A percentile compares a stretch with the other conserved stretches of the same genome.
Conservation (phyloP, 2,329 filamentous ascomycete genomes). For the Colletotrichum graminicola region DNA sequence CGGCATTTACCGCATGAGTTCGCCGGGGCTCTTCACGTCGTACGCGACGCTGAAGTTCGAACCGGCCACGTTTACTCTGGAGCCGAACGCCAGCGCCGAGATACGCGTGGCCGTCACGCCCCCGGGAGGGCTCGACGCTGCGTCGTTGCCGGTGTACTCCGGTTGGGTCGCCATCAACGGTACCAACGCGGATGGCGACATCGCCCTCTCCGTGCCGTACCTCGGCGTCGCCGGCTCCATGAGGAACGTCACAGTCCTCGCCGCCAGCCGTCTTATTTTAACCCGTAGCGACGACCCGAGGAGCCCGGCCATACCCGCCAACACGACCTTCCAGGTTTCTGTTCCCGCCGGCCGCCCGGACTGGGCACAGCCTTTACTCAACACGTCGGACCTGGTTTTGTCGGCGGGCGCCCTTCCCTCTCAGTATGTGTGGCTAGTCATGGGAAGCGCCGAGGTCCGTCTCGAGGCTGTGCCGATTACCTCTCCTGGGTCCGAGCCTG, state of each 20-base stretch:
- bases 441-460: slow-evolving; percentile 40
- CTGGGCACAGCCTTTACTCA: slow-evolving; percentile 19
- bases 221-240: slow-evolving; percentile 33
- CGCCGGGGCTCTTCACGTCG: slow-evolving; percentile 40
- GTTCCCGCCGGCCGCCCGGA: slow-evolving; percentile 13
- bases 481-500: neutral
- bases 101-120: slow-evolving; percentile 59
- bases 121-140: slow-evolving; percentile 50
- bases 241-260: slow-evolving; percentile 34
- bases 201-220: slow-evolving; percentile 30
- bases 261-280: slow-evolving; percentile 7
- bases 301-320: slow-evolving; percentile 3
- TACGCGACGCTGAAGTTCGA: slow-evolving; percentile 48
- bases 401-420: slow-evolving; percentile 25
- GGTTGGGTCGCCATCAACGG: slow-evolving; percentile 58
- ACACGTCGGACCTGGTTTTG: slow-evolving; percentile 7
- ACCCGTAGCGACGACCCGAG: slow-evolving; percentile 30
- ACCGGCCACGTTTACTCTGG: slow-evolving; percentile 17
- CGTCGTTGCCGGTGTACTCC: slow-evolving; percentile 56
- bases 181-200: slow-evolving; percentile 49
- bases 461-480: slow-evolving; percentile 32
- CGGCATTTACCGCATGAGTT: slow-evolving; percentile 62
- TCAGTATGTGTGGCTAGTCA: slow-evolving; percentile 38
- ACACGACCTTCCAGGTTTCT: slow-evolving; percentile 35
- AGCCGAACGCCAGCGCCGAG: slow-evolving; percentile 54